Evolutionary conservation across 306 rosid genomes (phyloP), one percentile per base, ranked within the genome.

Genomic region (Quercus dentata): DNA sequence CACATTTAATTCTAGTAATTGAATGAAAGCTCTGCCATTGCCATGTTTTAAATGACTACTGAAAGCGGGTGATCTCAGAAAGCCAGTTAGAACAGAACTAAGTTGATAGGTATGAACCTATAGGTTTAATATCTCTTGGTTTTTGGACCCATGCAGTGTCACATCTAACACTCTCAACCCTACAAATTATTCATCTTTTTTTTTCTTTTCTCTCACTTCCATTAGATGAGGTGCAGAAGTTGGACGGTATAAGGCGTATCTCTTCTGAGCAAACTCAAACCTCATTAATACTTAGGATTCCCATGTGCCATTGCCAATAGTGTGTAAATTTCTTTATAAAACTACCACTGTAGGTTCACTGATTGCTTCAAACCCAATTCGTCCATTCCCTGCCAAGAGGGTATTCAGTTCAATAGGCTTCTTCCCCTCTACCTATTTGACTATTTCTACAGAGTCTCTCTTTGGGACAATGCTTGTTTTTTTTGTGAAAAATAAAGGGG

Each of bases 321-420:
- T 35, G 56, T n/a, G 28, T 70, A 46, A 7, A 44, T 56, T 73
- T 83, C 63, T 74, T 80, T 78, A 82, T 82, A 79, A 49, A 78
- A 64, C 25, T 55, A 55, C 41, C 20, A 35, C 73, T 33, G 44
- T 2, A 71, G 31, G 27, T 59, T 77, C 57, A 64, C 70, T 79
- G 21, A 38, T 52, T 75, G 84, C 56, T 74, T 85, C 86, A 80
- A 61, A 25, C 71, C 80, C 76, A 83, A 88, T 88, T 90, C 69
- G 88, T 78, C 89, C 73, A 70, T 56, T 27, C 74, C 35, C 94
- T 91, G 90, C 78, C 93, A 81, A 79, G 46, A 30, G 57, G 75
- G 49, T 33, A 28, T 77, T 83, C 55, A 78, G 75, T 83, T 97
- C 98, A 90, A 86, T 90, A 18, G 74, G 80, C 75, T 86, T 78